A percentile compares a stretch with the other conserved stretches of the same genome.
Conservation (phyloP, 768 basidiomycete genomes). For the Boletus rex-veris region DNA sequence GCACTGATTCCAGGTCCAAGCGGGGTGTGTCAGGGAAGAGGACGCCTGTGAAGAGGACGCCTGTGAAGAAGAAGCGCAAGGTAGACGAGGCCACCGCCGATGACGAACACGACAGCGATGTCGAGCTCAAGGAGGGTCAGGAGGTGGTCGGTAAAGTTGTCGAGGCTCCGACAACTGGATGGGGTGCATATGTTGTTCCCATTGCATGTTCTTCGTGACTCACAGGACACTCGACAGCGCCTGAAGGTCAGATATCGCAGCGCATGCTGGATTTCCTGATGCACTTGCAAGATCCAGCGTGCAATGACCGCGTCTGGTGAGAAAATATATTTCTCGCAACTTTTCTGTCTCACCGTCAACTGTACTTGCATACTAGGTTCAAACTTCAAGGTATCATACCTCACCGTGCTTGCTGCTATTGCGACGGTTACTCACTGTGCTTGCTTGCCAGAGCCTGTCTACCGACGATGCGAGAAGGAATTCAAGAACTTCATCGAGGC, state of each 20-base stretch:
- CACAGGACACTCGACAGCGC: conserved; percentile 44
- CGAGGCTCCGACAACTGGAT: conserved; percentile 79
- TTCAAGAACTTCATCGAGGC: conserved; percentile 81
- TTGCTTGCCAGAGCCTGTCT: conserved; percentile 20
- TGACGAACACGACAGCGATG: conserved; percentile 36
- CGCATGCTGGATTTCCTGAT: conserved; percentile 80
- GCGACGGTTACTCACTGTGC: neutral
- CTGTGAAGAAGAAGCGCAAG: conserved; percentile 26
- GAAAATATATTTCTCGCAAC: conserved; percentile 6
- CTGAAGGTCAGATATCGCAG: conserved; percentile 80
- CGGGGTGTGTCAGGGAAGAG: conserved; percentile 19
- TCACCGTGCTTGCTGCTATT: neutral
- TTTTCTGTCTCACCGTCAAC: neutral
- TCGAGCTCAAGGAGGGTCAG: conserved; percentile 58
- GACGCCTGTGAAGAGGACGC: conserved; percentile 24
- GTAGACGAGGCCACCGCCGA: conserved; percentile 9
- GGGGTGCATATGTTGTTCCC: conserved; percentile 41
- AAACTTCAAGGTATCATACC: conserved; percentile 60
- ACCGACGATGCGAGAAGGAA: conserved; percentile 71
- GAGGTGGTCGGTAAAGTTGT: conserved; percentile 74
- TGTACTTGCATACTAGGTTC: conserved; percentile 59
- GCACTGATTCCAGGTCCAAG: conserved; percentile 16
- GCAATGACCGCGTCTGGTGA: conserved; percentile 84
- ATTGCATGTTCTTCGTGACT: neutral
- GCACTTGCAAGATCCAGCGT: conserved; percentile 66